Base-by-base conservation (phyloP, 2,329 filamentous ascomycete genomes). In the Colletotrichum cuscutae region DNA sequence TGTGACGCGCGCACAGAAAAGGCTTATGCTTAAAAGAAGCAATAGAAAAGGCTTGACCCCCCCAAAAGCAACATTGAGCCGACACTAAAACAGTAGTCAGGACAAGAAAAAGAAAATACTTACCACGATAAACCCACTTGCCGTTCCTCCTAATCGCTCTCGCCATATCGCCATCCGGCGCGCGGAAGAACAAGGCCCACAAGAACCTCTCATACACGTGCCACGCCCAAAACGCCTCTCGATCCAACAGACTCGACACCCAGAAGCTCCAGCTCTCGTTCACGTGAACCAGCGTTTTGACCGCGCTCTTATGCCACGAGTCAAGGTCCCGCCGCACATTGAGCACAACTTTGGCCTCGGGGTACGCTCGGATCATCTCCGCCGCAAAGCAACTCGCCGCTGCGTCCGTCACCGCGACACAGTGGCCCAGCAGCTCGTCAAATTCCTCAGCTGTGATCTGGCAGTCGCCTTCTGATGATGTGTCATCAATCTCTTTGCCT, bases 331-430 rank as follows among this genome's bases (percentile, higher is more conserved):
- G 76, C 7, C 81, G 77, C 42, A 82, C 84, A 73, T 79, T 78
- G 68, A 85, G 81, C 22, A 89, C 81, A 12, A 88, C 85, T 72
- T 84, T 85, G 56, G 87, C 86, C 61, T 73, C 46, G 11, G 71
- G 71, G 3, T 73, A 73, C 28, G 71, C 71, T 11, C 61, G 9
- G 1, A 73, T 65, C 71, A 73, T 71, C 56, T 88, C 86, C 19
- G 82, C 79, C 3, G 80, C 82, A 56, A 88, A 84, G 28, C 82
- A 75, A 9, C 73, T 81, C 2, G 80, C 81, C 2, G 85, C 82
- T 1, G 81, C 76, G 73, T 87, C 86, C 8, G 85, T 84, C 4
- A 84, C 81, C 7, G 85, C 85, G 0, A 76, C 76, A 4, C 68
- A 72, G 68, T 79, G 75, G 9, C 79, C 78, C n/a, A 81, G 61